Conservation (phyloP, 495 filamentous ascomycete species). For the Daldinia bambusicola region DNA sequence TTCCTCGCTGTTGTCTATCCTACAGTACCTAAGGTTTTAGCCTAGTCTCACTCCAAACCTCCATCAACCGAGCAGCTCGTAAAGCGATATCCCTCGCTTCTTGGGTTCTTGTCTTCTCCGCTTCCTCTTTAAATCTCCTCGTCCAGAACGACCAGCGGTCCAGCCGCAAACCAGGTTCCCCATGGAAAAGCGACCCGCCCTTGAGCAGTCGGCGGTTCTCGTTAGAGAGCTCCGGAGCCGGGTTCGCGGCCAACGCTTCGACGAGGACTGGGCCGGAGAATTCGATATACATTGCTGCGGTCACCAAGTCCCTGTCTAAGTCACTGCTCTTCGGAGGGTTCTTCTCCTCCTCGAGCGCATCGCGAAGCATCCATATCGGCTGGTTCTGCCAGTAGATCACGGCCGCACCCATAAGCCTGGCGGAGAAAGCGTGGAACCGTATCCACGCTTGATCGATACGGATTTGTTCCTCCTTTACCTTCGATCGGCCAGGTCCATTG, state of each 20-base stretch:
- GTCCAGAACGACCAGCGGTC: slow-evolving; percentile 45
- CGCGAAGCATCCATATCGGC: slow-evolving; percentile 44
- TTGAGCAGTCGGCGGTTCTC: slow-evolving; percentile 19
- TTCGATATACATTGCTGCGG: slow-evolving; percentile 45
- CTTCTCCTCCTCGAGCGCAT: slow-evolving; percentile 33
- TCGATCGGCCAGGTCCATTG: slow-evolving; percentile 16
- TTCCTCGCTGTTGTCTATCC: background rate
- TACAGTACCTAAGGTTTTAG: background rate
- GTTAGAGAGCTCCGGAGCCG: slow-evolving; percentile 30
- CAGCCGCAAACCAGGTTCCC: slow-evolving; percentile 25
- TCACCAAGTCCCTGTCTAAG: slow-evolving; percentile 23
- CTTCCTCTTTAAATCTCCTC: slow-evolving; percentile 35
- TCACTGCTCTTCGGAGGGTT: background rate
- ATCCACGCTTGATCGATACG: slow-evolving; percentile 18
- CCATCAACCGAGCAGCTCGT: slow-evolving; percentile 43
- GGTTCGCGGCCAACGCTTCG: slow-evolving; percentile 28
- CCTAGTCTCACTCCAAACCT: slow-evolving; percentile 31
- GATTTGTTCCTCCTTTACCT: slow-evolving; percentile 7
- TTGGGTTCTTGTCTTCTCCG: slow-evolving; percentile 20
- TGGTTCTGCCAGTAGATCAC: slow-evolving; percentile 23
- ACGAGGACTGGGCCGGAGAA: slow-evolving; percentile 38
- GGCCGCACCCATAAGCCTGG: slow-evolving; percentile 36
- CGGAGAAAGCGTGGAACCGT: slow-evolving; percentile 43
- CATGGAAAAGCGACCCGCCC: slow-evolving; percentile 37
- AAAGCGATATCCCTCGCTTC: slow-evolving; percentile 36